Evolutionary conservation across 2,329 filamentous ascomycete species (phyloP).

Genomic region (Tolypocladium guangdongense): DNA sequence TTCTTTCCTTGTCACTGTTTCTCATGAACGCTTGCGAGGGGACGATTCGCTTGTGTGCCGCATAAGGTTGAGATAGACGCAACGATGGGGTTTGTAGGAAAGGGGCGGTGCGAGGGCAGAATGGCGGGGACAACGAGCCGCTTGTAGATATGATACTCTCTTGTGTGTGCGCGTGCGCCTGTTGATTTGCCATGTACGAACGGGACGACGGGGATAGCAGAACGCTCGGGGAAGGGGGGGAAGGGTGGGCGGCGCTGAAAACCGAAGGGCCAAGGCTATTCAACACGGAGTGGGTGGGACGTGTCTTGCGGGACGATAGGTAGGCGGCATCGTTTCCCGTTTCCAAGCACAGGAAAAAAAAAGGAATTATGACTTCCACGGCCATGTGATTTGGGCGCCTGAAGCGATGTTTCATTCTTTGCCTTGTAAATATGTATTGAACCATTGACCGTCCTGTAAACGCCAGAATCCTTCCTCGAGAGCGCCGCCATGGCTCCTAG

Average conservation of each 20-base stretch:
- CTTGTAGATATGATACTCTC: neutral
- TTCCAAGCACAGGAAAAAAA: neutral
- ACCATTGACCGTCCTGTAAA: neutral
- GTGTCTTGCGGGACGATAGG: neutral
- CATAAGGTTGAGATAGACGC: neutral
- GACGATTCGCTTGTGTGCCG: neutral
- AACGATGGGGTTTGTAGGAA: neutral
- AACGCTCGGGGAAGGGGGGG: neutral
- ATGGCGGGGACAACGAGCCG: neutral
- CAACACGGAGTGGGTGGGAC: neutral
- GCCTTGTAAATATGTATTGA: neutral
- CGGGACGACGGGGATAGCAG: neutral
- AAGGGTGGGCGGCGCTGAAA: too few species aligned
- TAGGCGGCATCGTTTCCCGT: neutral
- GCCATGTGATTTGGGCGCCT: neutral
- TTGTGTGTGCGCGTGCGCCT: neutral
- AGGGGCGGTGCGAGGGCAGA: neutral
- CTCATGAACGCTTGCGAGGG: neutral
- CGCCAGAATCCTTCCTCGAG: neutral
- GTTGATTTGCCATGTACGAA: slow-evolving; percentile 1
- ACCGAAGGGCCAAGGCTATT: neutral
- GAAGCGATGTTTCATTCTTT: neutral
- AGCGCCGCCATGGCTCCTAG: neutral
- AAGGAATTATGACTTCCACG: neutral
- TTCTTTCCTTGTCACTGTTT: neutral